Base-by-base conservation (phyloP, 306 rosid species). In the Inga oerstediana region DNA sequence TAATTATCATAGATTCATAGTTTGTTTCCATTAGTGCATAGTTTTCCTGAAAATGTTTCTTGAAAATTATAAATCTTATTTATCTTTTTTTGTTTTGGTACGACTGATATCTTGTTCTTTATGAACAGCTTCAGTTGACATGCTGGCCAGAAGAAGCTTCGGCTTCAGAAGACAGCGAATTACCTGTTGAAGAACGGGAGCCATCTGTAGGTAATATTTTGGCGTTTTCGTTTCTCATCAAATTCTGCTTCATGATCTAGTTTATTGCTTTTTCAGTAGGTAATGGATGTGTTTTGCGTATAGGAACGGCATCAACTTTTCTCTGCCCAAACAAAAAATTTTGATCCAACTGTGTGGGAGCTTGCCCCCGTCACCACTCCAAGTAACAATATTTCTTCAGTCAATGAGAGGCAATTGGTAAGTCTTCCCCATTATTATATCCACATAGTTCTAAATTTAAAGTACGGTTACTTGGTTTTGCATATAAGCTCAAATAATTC, bases 291-390 rank as follows among this genome's bases (percentile, higher is more conserved):
- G 66, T 77, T 74, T 22, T 81, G 64, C 71, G 30, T 72, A 52
- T 81, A 88, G 93, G 90, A 51, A 51, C 90, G 62, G 78, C 94
- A 19, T 95, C 97, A 59, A 89, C 93, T 77, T 91, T 92, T 83
- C 80, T 84, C 81, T 82, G 48, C 84, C 37, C 97, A 86, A 82
- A 74, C 91, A 65, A 92, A 88, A 22, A 91, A 94, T 83, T 97
- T 89, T 87, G 99, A 94, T 85, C 95, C 99, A 51, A 90, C 95
- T 12, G 98, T 98, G 43, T 97, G 99, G 99, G 99, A 97, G 82
- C 94, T 97, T 77, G 97, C 99, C 69, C 90, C 94, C 70, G 97
- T 97, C 80, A 80, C 90, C 86, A 88, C 97, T 88, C 98, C 99
- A 71, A 94, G 98, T 85, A 88, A 80, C 79, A 78, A 94, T 86